Conservation (phyloP, 169 alveolate species). For the Cryptosporidium andersoni region DNA sequence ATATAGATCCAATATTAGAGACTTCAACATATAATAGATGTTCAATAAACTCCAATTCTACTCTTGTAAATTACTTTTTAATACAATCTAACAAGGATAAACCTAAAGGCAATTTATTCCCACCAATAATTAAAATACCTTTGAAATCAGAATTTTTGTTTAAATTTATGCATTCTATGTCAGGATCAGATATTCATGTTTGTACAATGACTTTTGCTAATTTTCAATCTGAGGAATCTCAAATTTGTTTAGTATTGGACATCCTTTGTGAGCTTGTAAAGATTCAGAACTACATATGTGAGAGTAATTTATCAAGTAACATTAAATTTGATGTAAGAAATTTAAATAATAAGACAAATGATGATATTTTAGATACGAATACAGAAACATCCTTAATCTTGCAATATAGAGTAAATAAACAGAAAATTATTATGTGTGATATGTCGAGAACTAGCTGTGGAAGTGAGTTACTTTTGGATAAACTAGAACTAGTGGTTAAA, state of each 20-base stretch:
- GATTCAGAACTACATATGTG: neutral
- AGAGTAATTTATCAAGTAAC: neutral
- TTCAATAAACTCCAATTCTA: neutral
- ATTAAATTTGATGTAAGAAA: neutral
- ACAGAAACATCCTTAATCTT: constrained; percentile 10
- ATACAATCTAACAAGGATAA: neutral
- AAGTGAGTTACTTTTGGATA: constrained; percentile 28
- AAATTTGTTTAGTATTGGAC: constrained; percentile 27
- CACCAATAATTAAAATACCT: constrained; percentile 22
- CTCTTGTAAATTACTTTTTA: neutral
- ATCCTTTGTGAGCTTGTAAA: constrained; percentile 43
- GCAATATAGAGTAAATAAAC: constrained; percentile 11
- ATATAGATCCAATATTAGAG: constrained; percentile 10
- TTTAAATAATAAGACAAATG: neutral
- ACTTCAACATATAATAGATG: constrained; percentile 46
- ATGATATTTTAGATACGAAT: neutral
- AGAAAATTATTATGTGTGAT: constrained; percentile 40
- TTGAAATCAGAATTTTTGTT: neutral
- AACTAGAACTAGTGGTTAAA: constrained; percentile 7
- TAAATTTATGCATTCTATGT: constrained; percentile 59
- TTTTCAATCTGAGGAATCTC: constrained; percentile 2
- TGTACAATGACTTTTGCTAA: constrained; percentile 8
- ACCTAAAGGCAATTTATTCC: neutral
- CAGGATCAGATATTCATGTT: constrained; percentile 40
- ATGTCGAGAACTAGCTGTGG: constrained; percentile 43